These are phyloP conservation scores for Pythium pyrilobum DNA, from an alignment of 352 stramenopile genomes.

Conservation along the genomic window DNA sequence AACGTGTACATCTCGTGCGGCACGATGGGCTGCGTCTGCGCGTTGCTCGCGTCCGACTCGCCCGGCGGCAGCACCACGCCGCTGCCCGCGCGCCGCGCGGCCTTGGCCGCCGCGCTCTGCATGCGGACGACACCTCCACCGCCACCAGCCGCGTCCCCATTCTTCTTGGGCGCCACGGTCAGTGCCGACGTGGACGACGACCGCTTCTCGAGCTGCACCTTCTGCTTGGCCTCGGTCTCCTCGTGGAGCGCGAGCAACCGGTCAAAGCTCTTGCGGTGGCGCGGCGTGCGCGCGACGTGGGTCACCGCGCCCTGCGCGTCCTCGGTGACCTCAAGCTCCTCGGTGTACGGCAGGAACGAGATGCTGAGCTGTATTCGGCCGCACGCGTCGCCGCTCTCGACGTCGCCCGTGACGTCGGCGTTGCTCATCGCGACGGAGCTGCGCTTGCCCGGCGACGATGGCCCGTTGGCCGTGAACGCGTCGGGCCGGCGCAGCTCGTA, in stretches of 20 bases:
- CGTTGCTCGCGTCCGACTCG: slow-evolving; percentile 10
- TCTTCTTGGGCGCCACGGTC: not conserved
- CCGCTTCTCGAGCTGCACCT: slow-evolving; percentile 29
- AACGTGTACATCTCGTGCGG: slow-evolving; percentile 80
- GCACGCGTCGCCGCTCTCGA: slow-evolving; percentile 40
- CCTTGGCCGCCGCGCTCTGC: no score
- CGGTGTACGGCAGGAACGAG: slow-evolving; percentile 61
- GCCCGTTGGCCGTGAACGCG: slow-evolving; percentile 26
- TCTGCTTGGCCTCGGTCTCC: slow-evolving; percentile 49
- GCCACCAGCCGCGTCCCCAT: no score
- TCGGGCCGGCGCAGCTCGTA: slow-evolving; percentile 65
- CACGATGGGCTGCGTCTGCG: not conserved
- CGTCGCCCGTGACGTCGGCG: slow-evolving; percentile 1
- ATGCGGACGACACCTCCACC: not conserved
- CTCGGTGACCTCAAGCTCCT: slow-evolving; percentile 41
- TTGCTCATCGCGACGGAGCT: slow-evolving; percentile 11
- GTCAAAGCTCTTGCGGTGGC: slow-evolving; percentile 75
- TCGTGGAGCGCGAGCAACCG: slow-evolving; percentile 66
- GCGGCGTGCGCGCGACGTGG: slow-evolving; percentile 21
- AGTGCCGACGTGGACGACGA: slow-evolving; percentile 13
- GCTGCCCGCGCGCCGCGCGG: no score
- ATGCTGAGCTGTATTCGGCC: slow-evolving; percentile 75
- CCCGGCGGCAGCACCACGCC: no score
- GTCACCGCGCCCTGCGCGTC: slow-evolving; percentile 25
- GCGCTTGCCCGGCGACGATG: slow-evolving; percentile 12